Base-by-base conservation (phyloP, 768 basidiomycete species). In the Paxillus ammoniavirescens region DNA sequence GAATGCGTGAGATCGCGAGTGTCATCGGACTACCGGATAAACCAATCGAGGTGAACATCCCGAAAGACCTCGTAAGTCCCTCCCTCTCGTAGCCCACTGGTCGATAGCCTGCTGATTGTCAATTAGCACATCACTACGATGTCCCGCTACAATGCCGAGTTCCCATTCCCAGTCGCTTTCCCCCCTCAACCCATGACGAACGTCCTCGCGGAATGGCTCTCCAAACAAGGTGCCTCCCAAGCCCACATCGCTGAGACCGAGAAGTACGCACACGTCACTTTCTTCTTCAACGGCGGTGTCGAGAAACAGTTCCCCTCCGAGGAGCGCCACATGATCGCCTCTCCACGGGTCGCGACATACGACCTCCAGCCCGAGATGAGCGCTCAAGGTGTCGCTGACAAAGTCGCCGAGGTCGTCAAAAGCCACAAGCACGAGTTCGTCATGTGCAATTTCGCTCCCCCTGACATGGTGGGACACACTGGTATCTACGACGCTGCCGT, bases 391-490 rank as follows among this genome's bases (percentile, higher is more conserved):
- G 94, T 98, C 15, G 94, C 93, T 0, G 89, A 93, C 63, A 92
- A 91, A 70, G 93, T 97, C n/a, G 90, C 91, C 1, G 87, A 92
- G 70, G 79, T 93, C 8, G 80, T 98, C 58, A 80, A 79, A 64
- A 75, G 75, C 61, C 72, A 77, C 51, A 77, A 84, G 43, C 80
- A 91, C 64, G 89, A 95, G 42, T 97, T 97, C 65, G 82, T 97
- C 54, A 97, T 97, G 93, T 96, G 93, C 77, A 97, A 96, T 74
- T 97, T 96, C 70, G 94, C 94, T 4, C 94, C 94, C 35, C 94
- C 94, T 4, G 94, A 98, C 65, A 96, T 97, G 94, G 94, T 96
- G 49, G 93, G 95, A 35, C 95, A 96, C 72, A 97, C 94, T 0
- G 95, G 94, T 54, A 74, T 87, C 26, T 96, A 83, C 71, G 92